Base-by-base conservation (phyloP, 164 flowering plant genomes). In the Magnolia officinalis region DNA sequence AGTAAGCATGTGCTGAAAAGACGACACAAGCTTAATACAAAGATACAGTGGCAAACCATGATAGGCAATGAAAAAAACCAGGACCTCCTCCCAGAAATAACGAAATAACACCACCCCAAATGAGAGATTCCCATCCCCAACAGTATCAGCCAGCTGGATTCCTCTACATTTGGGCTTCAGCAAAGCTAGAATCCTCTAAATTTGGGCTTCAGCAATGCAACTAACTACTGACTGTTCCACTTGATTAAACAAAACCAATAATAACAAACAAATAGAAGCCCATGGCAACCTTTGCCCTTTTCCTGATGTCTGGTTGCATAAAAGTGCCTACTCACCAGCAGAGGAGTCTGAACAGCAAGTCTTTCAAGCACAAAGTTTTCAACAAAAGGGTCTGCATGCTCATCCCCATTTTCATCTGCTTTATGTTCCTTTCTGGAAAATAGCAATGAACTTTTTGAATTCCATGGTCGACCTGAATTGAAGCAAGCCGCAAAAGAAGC, bases 321-420 rank as follows among this genome's bases (percentile, higher is more conserved):
- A 19, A 31, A 31, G 31, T 6, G 20, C 71, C 37, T 69, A 70
- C 88, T 84, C 86, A 96, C 99, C 88, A 97, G 91, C 64, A 96
- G 76, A 72, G 98, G 92, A 82, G 92, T 89, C 83, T 94, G 97
- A 75, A 83, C 87, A 70, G 99, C 91, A 77, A 96, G 88, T 74
- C 98, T 88, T 83, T 96, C 99, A 78, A 96, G 81, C 72, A 92
- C 97, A 83, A 92, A 91, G 74, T 94, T 96, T 76, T 94, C 94
- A 70, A 96, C 98, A 84, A 96, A 96, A 64, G 96, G 89, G 72
- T 96, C 99, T 64, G 75, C 80, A 31, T 78, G 84, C 75, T 75
- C 75, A 83, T 86, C 84, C 74, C 80, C 87, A 76, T 52, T 76
- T 55, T 66, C 82, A 67, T 74, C 74, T n/a, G 77, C 76, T 9